Conservation (phyloP, 257 asterid genomes). For the Forsythia viridissima region DNA sequence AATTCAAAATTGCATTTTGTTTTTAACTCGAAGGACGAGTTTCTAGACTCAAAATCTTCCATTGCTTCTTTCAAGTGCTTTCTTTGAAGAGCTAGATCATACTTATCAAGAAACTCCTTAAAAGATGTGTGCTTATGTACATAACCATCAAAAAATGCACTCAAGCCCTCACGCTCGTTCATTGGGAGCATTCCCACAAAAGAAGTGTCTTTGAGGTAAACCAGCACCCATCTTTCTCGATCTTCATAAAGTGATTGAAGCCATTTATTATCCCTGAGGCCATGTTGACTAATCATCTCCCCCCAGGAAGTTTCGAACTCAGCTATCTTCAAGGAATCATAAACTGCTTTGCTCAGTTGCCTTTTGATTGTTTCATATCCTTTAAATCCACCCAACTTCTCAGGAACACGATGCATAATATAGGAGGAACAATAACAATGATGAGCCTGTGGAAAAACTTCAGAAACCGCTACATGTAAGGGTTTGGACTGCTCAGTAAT, state of each 20-base stretch:
- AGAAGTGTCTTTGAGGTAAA: slow-evolving; percentile 52
- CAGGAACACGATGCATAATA: slow-evolving; percentile 58
- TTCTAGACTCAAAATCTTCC: slow-evolving; percentile 55
- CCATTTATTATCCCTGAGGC: slow-evolving; percentile 55
- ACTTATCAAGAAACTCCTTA: slow-evolving; percentile 58
- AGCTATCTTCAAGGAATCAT: slow-evolving; percentile 52
- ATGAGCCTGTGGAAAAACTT: slow-evolving; percentile 51
- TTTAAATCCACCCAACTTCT: slow-evolving; percentile 60
- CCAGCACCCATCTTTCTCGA: slow-evolving; percentile 59
- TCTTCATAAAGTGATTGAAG: slow-evolving; percentile 52
- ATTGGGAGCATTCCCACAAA: slow-evolving; percentile 48
- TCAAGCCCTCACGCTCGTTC: slow-evolving; percentile 36
- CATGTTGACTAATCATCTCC: slow-evolving; percentile 46
- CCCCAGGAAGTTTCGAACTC: slow-evolving; percentile 57
- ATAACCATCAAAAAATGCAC: slow-evolving; percentile 52
- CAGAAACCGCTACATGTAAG: slow-evolving; percentile 46
- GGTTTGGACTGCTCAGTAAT: slow-evolving; percentile 52
- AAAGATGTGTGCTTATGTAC: slow-evolving; percentile 60
- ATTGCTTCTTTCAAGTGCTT: slow-evolving; percentile 51
- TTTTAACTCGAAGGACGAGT: slow-evolving; percentile 40
- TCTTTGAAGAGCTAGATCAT: slow-evolving; percentile 60
- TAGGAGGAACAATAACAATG: slow-evolving; percentile 49
- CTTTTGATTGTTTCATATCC: slow-evolving; percentile 54
- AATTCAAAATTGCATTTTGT: slow-evolving; percentile 56
- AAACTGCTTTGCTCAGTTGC: slow-evolving; percentile 49